Evolutionary conservation across 2,329 filamentous ascomycete species (phyloP), one percentile per base, ranked within the genome.

Genomic region (Ophiostoma piceae): DNA sequence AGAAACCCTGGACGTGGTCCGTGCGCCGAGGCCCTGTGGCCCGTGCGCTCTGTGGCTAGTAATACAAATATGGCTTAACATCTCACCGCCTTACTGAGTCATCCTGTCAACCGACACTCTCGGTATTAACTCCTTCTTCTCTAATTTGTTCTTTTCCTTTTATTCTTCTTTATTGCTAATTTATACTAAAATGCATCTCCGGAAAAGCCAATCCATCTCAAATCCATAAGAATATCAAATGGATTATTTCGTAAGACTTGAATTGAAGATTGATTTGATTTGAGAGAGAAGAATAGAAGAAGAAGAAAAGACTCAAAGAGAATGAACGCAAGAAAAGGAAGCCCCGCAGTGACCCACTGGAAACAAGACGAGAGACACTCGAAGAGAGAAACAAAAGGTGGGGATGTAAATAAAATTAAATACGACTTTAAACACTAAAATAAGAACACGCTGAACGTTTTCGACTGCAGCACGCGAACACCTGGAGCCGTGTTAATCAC

Each of bases 401-500:
- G 51, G 9, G 22, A 29, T 14, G 14, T 5, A 29, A 26, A 57
- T 57, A 57, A 57, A 57, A 57, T 57, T 57, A 57, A 26, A 57
- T 47, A 7, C 43, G 16, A 47, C 43, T 47, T 47, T 47, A 47
- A 47, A 47, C 43, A 19, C 43, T n/a, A 47, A 47, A 47, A 47
- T 47, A 47, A 47, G 19, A 47, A 19, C 4, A 14, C 41, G 4
- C 41, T 19, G 22, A 57, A 57, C n/a, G 35, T 35, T 35, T 35
- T 35, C 35, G 35, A 35, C 35, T 35, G 54, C 26, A 60, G 54
- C 5, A 60, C 54, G 32, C 11, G 16, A 29, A 62, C 57, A 62
- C 57, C 57, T 62, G 57, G 57, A 62, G 57, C 57, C 57, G 57
- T 62, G 57, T 62, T 19, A 35, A 32, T 32, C 22, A 62, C 35